Conservation (phyloP, 192 early-diverging fungal genomes). For the Entomortierella parvispora region DNA sequence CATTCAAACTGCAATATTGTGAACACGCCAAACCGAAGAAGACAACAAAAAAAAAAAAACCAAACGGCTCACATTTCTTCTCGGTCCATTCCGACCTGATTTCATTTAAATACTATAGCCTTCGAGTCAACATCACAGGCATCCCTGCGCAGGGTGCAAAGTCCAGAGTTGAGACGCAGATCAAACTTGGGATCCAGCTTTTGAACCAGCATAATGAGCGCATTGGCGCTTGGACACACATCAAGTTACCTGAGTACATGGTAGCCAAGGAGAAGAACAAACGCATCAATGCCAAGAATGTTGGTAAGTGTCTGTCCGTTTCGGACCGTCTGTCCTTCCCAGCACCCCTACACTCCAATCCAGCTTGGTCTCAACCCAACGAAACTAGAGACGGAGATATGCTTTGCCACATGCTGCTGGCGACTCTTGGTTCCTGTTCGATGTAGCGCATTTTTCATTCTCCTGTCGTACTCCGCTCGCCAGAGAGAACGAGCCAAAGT, state of each 20-base stretch:
- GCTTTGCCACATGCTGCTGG: too few species aligned
- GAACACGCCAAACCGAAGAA: constrained; percentile 1
- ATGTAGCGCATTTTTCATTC: too few species aligned
- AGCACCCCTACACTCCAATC: too few species aligned
- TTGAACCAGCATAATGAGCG: constrained; percentile 75
- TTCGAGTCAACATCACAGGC: constrained; percentile 55
- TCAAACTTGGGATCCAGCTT: constrained; percentile 89
- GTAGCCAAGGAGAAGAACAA: constrained; percentile 82
- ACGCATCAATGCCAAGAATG: constrained; percentile 51
- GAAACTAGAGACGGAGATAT: too few species aligned
- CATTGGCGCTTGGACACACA: constrained; percentile 81
- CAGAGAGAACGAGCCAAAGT: too few species aligned
- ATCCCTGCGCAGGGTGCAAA: constrained; percentile 72
- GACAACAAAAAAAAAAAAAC: neutral
- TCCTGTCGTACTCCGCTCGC: too few species aligned
- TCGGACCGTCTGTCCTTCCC: neutral
- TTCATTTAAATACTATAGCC: constrained; percentile 7
- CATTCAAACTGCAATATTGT: neutral
- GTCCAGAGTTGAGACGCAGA: constrained; percentile 95
- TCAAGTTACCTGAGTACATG: constrained; percentile 85
- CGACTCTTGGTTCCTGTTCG: too few species aligned
- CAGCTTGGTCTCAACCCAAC: too few species aligned
- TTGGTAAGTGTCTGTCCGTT: constrained; percentile 16
- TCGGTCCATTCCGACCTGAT: neutral
- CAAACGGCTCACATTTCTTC: neutral